Percentiles rank a stretch among this genome's conserved stretches.
phyloP scores from a whole-genome alignment of 2,329 filamentous ascomycete species.

The Botrytis elliptica region DNA sequence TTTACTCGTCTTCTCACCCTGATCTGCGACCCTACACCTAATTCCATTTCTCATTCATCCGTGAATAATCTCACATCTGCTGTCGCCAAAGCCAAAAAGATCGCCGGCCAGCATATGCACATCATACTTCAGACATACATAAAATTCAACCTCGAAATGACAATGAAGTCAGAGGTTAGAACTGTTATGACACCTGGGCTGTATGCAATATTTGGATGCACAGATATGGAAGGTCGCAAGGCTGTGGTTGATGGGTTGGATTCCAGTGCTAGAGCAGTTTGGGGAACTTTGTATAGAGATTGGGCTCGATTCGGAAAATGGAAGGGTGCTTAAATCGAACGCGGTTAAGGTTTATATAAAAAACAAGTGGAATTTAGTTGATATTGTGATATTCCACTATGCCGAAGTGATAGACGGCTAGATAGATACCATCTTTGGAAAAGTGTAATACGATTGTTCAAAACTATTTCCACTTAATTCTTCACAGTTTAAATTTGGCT shows the following conservation, averaged over 20 bases:
- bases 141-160: constrained; percentile 58
- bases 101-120: constrained; percentile 62
- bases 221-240: constrained; percentile 54
- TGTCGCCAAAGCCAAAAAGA: constrained; percentile 59
- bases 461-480: background rate
- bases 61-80: constrained; percentile 55
- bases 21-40: constrained; percentile 58
- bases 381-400: background rate
- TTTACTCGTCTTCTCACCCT: constrained; percentile 48
- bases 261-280: constrained; percentile 56
- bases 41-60: constrained; percentile 49
- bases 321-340: constrained; percentile 4
- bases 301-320: constrained; percentile 42
- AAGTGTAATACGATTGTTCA: background rate
- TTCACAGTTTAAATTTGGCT: background rate
- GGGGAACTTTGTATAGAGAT: constrained; percentile 57
- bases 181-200: constrained; percentile 58
- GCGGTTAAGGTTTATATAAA: background rate
- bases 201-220: constrained; percentile 51
- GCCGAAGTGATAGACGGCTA: background rate
- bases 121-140: constrained; percentile 59
- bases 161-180: constrained; percentile 50
- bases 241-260: constrained; percentile 61
- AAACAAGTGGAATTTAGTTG: background rate
- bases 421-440: background rate